These are phyloP conservation scores for Rhizopogon vesiculosus DNA, from an alignment of 768 basidiomycete species.

Conservation along the genomic window DNA sequence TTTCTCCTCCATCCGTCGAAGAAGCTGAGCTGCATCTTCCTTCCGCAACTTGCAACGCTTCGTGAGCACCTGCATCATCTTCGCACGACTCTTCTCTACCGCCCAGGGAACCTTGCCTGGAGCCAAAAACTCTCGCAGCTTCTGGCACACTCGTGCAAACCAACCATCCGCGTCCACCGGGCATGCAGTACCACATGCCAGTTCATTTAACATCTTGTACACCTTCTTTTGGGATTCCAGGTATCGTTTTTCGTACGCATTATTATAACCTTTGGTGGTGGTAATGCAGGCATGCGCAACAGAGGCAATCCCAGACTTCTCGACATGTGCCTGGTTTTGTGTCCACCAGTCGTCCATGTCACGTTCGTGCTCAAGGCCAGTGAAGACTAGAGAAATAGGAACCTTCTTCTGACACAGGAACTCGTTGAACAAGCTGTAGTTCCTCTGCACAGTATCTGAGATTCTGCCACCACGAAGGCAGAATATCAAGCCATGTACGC, in stretches of 20 bases:
- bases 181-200: background rate
- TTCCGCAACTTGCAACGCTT: slow-evolving; percentile 24
- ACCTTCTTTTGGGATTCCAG: slow-evolving; percentile 15
- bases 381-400: slow-evolving; percentile 26
- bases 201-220: slow-evolving; percentile 14
- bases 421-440: slow-evolving; percentile 29
- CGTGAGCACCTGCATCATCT: slow-evolving; percentile 7
- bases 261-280: slow-evolving; percentile 11
- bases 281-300: slow-evolving; percentile 28
- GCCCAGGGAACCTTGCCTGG: background rate
- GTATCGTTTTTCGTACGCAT: slow-evolving; percentile 7
- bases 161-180: background rate
- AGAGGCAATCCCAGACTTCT: slow-evolving; percentile 13
- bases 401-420: slow-evolving; percentile 29
- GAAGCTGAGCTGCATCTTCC: slow-evolving; percentile 17
- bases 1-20: slow-evolving; percentile 9
- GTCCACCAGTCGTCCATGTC: slow-evolving; percentile 33
- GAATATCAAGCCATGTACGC: slow-evolving; percentile 36
- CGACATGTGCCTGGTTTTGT: slow-evolving; percentile 19
- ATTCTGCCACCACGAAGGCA: slow-evolving; percentile 25
- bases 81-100: background rate
- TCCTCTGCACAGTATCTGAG: slow-evolving; percentile 20
- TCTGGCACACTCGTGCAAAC: background rate
- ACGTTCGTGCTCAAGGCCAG: slow-evolving; percentile 30
- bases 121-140: background rate